Percentiles rank a stretch among this genome's conserved stretches.
These are phyloP conservation scores for Talaromyces albobiverticillius DNA, from an alignment of 2,329 filamentous ascomycete species.

Conservation along the genomic window DNA sequence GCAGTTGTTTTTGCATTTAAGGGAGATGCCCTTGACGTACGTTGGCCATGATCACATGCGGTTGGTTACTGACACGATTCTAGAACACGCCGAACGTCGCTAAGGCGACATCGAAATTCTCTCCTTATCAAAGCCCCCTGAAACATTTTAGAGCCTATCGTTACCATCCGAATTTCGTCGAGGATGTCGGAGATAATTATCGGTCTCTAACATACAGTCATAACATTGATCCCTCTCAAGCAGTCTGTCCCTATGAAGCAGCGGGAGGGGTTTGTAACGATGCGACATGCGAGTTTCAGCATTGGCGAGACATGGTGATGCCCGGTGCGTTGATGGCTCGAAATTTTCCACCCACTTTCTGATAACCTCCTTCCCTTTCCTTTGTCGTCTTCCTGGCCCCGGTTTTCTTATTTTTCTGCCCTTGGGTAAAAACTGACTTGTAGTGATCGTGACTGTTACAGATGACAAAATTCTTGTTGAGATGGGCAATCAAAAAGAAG, in stretches of 20 bases:
- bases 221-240: conserved; percentile 72
- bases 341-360: conserved; percentile 17
- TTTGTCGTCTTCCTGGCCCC: not conserved
- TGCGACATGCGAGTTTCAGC: conserved; percentile 69
- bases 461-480: conserved; percentile 52
- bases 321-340: conserved; percentile 64
- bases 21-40: conserved; percentile 31
- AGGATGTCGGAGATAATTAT: conserved; percentile 70
- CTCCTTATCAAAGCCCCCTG: conserved; percentile 79
- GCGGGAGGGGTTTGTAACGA: conserved; percentile 72
- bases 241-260: conserved; percentile 74
- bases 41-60: conserved; percentile 20
- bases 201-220: conserved; percentile 93
- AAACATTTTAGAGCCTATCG: conserved; percentile 82
- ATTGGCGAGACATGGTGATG: conserved; percentile 71
- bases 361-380: not conserved
- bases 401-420: not conserved
- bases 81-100: conserved; percentile 25
- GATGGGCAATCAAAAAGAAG: conserved; percentile 47
- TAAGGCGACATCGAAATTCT: conserved; percentile 36
- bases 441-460: conserved; percentile 23
- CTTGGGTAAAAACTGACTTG: conserved; percentile 10
- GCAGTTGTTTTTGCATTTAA: conserved; percentile 23
- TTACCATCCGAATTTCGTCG: conserved; percentile 74
- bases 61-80: conserved; percentile 26